Evolutionary conservation across 371 early-diverging fungal genomes (phyloP), one percentile per base, ranked within the genome.

Genomic region (Haplosporangium sp.): DNA sequence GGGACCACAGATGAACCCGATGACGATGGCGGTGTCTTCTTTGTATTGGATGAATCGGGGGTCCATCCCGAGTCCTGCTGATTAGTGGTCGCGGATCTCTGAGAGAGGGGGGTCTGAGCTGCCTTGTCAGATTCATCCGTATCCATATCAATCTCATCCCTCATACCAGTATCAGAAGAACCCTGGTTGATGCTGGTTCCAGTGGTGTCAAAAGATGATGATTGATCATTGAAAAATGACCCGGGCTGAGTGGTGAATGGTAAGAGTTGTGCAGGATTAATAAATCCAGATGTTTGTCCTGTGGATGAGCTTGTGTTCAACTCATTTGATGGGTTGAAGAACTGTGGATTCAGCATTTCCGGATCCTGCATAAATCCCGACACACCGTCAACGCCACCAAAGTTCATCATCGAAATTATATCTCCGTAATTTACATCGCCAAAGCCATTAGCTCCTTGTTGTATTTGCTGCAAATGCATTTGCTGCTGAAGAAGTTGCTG

Each of bases 211-310:
- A 69, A 67, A 9, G 77, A 60, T 10, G 69, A 19, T 1, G 82
- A 58, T 57, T 67, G 59, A 1, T 77, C 74, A 42, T 73, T 71
- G 57, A 76, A 84, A 57, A 78, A 82, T 0, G 83, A 69, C 15
- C 53, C 71, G 20, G 74, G 74, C 39, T 78, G 85, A 50, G 64
- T 69, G 47, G 77, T 62, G n/a, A 77, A 74, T 2, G 72, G 84
- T 45, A 83, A 67, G 8, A 85, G 67, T 50, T 85, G 85, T 20
- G 78, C 76, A 4, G 85, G 85, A 64, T 78, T 78, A 66, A 85
- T 83, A 45, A 78, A 83, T 8, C 67, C 78, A 53, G 73, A 70
- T 5, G 75, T 67, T 17, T 52, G 58, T 47, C 64, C 63, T 34
- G 56, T 55, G n/a, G 52, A 27, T 0, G 75, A 40, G 27, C 40